These are phyloP conservation scores for Fremontodendron californicum DNA, from an alignment of 345 rosid species.

Conservation along the genomic window DNA sequence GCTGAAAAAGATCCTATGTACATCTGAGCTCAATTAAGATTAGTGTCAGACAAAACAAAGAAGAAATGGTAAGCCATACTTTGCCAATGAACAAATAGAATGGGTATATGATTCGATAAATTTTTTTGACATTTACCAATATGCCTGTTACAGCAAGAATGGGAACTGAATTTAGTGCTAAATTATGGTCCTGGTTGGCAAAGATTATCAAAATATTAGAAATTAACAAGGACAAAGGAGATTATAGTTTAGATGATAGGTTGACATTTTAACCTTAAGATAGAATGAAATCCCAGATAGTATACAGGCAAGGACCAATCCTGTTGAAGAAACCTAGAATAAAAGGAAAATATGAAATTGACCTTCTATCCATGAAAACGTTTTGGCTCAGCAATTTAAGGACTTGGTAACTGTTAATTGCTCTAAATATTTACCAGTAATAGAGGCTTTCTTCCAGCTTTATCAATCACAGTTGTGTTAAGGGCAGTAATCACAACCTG, in stretches of 20 bases:
- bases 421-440: conserved; percentile 44
- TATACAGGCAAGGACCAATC: conserved; percentile 62
- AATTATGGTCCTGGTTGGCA: conserved; percentile 45
- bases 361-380: background rate
- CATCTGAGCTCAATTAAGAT: conserved; percentile 40
- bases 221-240: background rate
- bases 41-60: background rate
- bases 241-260: background rate
- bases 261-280: conserved; percentile 44
- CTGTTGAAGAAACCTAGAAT: conserved; percentile 66
- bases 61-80: background rate
- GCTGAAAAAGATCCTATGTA: conserved; percentile 78
- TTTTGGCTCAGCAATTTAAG: background rate
- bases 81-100: background rate
- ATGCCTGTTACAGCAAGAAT: conserved; percentile 70
- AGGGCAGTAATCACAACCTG: conserved; percentile 75
- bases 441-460: conserved; percentile 88
- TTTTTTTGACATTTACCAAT: conserved; percentile 78
- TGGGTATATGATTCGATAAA: background rate
- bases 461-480: conserved; percentile 57
- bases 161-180: conserved; percentile 63
- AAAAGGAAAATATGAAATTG: conserved; percentile 5
- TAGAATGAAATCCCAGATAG: conserved; percentile 62
- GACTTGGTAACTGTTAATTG: background rate
- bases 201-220: background rate